Evolutionary conservation across 2,329 filamentous ascomycete genomes (phyloP), one percentile per base, ranked within the genome.

Genomic region (Colletotrichum orbiculare): DNA sequence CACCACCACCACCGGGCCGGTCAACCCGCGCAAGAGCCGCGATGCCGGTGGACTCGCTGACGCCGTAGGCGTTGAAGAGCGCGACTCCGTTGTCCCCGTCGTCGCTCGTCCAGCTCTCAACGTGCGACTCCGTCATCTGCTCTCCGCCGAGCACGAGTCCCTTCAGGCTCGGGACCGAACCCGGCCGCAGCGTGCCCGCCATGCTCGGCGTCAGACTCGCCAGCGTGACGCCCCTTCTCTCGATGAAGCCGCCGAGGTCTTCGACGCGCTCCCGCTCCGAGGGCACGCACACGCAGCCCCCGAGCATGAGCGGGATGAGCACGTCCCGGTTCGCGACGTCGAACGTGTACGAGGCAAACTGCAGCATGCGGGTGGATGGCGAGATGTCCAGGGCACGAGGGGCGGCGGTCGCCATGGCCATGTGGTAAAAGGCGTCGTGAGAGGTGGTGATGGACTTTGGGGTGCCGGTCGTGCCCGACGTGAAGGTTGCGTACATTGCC

Each of bases 401-500:
- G 25, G 25, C 3, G 17, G 8, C 43, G 43, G 17, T 8, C 17
- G 13, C 38, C 46, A 35, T 49, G 25, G 13, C n/a, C 25, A 69
- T 70, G 54, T 66, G 71, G 25, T 70, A 71, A 56, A 73, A 73
- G 48, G 72, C 70, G 6, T 48, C 53, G 62, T 77, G 75, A 4
- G 73, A 71, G 37, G 75, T 70, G 12, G 83, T 76, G 12, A 85
- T 80, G n/a, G 83, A 84, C 71, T 87, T 87, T 0, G 85, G 85
- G 12, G 75, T 75, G 5, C 85, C 85, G 0, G 85, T 87, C 34
- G 80, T 86, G n/a, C 85, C 85, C 2, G 84, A 86, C 5, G 85
- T 87, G 71, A 86, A 87, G 67, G 85, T 81, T 66, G 83, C 80
- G 47, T 74, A 76, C 25, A 33, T 33, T 33, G 46, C 46, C 34